Evolutionary conservation across 2,329 filamentous ascomycete species (phyloP).

Genomic region (Ophiostoma novo-ulmi): DNA sequence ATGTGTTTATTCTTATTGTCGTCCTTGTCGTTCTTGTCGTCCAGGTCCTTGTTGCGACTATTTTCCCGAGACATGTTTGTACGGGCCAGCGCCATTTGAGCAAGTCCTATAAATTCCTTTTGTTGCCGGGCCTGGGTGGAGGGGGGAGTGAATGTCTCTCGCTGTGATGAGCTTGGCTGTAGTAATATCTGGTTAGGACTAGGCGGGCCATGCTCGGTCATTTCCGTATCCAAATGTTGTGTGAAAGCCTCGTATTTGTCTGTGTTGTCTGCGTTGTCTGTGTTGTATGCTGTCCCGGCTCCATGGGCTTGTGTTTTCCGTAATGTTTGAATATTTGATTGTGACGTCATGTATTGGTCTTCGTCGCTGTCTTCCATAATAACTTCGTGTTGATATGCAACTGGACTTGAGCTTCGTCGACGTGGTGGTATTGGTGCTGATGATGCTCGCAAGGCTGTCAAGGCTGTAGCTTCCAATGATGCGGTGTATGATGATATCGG

Average conservation of each 20-base stretch:
- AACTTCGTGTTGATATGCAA: background rate
- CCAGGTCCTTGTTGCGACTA: background rate
- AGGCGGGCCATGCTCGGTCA: background rate
- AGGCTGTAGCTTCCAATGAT: background rate
- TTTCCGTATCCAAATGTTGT: background rate
- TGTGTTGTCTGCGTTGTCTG: background rate
- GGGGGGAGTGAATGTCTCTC: background rate
- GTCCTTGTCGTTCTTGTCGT: background rate
- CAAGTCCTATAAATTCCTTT: background rate
- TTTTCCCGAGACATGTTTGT: background rate
- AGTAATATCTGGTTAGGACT: background rate
- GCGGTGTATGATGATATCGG: background rate
- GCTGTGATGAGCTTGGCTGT: background rate
- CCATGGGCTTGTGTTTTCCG: background rate
- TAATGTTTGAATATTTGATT: background rate
- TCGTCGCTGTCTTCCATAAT: constrained; percentile 10
- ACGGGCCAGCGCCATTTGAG: background rate
- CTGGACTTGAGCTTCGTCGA: background rate
- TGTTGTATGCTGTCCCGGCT: background rate
- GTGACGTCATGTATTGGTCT: background rate
- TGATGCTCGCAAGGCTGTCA: background rate
- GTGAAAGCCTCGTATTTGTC: background rate
- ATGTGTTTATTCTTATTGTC: background rate
- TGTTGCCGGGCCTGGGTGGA: too few species aligned
- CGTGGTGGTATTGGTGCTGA: background rate